Conservation (phyloP, 345 rosid genomes). For the Populus ilicifolia region DNA sequence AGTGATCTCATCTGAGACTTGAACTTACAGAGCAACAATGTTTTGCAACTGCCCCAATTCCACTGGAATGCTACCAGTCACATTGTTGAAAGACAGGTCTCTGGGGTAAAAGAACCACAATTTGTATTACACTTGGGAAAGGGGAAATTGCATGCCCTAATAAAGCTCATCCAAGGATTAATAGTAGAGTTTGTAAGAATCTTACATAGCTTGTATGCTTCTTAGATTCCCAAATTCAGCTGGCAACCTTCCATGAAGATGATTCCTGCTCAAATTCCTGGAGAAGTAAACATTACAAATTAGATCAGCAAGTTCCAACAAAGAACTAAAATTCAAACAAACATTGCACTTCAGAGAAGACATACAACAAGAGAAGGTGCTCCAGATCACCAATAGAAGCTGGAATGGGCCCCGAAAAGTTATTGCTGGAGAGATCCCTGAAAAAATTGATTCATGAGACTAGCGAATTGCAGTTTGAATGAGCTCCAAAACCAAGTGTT, state of each 20-base stretch:
- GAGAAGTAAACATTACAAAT: neutral
- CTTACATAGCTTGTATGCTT: slow-evolving; percentile 73
- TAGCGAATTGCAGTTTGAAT: neutral
- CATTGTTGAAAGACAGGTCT: slow-evolving; percentile 69
- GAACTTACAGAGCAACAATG: slow-evolving; percentile 63
- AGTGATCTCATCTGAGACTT: neutral
- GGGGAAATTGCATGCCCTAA: neutral
- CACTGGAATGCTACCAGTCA: slow-evolving; percentile 63
- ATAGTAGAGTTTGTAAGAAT: neutral
- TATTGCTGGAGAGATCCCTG: slow-evolving; percentile 85
- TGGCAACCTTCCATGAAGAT: slow-evolving; percentile 60
- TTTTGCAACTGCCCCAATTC: slow-evolving; percentile 88
- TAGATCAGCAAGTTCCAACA: too few relatives aligned
- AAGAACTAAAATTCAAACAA: neutral
- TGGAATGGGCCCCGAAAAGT: slow-evolving; percentile 71
- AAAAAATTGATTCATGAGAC: neutral
- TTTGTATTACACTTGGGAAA: neutral
- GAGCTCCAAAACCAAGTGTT: neutral
- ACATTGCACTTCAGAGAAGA: neutral
- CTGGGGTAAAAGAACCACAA: slow-evolving; percentile 25
- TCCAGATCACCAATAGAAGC: slow-evolving; percentile 80
- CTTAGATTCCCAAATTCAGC: slow-evolving; percentile 77
- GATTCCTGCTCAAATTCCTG: slow-evolving; percentile 77
- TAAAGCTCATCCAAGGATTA: neutral
- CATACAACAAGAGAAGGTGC: slow-evolving; percentile 88